These are phyloP conservation scores for Apiospora pterosperma DNA, from an alignment of 2,329 filamentous ascomycete species.

Conservation along the genomic window DNA sequence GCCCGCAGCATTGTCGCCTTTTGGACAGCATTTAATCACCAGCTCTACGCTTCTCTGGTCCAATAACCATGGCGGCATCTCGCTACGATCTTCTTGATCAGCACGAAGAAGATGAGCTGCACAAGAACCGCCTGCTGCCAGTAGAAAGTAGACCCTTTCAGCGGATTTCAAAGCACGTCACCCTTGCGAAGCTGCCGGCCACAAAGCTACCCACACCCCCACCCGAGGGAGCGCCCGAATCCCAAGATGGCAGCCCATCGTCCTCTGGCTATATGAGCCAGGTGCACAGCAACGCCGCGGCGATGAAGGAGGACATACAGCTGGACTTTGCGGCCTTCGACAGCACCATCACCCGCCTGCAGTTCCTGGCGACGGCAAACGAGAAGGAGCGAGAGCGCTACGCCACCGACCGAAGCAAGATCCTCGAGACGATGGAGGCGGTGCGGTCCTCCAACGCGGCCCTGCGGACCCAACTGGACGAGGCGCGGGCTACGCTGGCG, in stretches of 20 bases:
- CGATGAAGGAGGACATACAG: conserved; percentile 76
- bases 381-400: conserved; percentile 80
- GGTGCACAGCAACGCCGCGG: conserved; percentile 43
- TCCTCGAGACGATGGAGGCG: conserved; percentile 71
- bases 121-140: conserved; percentile 81
- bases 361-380: conserved; percentile 83
- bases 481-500: conserved; percentile 70
- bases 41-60: neutral
- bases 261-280: conserved; percentile 23
- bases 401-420: conserved; percentile 73
- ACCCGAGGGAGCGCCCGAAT: conserved; percentile 43
- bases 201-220: conserved; percentile 63
- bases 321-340: conserved; percentile 89
- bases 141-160: conserved; percentile 93
- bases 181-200: conserved; percentile 51
- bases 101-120: conserved; percentile 76
- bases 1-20: too few relatives aligned
- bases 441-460: conserved; percentile 73
- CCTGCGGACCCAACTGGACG: conserved; percentile 72
- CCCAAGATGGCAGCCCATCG: conserved; percentile 22
- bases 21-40: too few relatives aligned
- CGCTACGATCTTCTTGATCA: conserved; percentile 60
- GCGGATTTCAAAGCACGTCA: conserved; percentile 78
- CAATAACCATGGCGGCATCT: conserved; percentile 20
- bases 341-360: conserved; percentile 79